These are phyloP conservation scores for Megacollybia platyphylla DNA, from an alignment of 1,284 basidiomycete genomes.

Conservation along the genomic window DNA sequence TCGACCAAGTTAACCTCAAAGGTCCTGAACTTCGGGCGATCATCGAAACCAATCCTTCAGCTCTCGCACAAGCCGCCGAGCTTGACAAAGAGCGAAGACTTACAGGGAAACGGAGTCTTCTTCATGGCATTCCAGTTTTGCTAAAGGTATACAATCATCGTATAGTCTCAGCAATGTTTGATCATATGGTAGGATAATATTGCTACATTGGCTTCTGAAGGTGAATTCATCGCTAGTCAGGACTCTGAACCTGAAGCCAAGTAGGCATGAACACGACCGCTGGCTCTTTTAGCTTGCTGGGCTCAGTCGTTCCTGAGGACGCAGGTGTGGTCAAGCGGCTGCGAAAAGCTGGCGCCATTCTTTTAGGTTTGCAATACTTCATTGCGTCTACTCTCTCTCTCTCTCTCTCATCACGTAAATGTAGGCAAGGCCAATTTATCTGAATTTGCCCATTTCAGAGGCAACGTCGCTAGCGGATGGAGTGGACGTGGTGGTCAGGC, in stretches of 20 bases:
- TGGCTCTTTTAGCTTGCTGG: conserved; percentile 44
- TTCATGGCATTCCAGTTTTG: conserved; percentile 63
- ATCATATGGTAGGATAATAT: conserved; percentile 23
- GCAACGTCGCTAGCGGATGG: conserved; percentile 45
- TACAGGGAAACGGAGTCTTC: conserved; percentile 32
- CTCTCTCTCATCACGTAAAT: not conserved
- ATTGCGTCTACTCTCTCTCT: not conserved
- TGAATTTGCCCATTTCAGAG: conserved; percentile 50
- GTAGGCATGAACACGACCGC: conserved; percentile 57
- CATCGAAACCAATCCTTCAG: conserved; percentile 50
- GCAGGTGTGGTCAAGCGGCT: conserved; percentile 48
- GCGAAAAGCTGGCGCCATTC: conserved; percentile 53
- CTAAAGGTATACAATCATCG: conserved; percentile 34
- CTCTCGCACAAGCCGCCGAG: conserved; percentile 36
- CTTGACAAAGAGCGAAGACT: conserved; percentile 40
- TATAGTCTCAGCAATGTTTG: not conserved
- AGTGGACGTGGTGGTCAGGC: conserved; percentile 53
- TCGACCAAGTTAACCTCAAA: conserved; percentile 58
- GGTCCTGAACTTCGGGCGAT: conserved; percentile 50
- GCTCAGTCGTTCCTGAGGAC: conserved; percentile 48
- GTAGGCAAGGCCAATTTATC: conserved; percentile 52
- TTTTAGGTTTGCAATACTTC: conserved; percentile 29
- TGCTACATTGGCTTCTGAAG: conserved; percentile 20
- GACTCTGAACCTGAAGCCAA: too few relatives aligned
- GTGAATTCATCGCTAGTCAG: not conserved